Evolutionary conservation across 1,139 yeast genomes (phyloP).

Genomic region (Kazachstania sp.): DNA sequence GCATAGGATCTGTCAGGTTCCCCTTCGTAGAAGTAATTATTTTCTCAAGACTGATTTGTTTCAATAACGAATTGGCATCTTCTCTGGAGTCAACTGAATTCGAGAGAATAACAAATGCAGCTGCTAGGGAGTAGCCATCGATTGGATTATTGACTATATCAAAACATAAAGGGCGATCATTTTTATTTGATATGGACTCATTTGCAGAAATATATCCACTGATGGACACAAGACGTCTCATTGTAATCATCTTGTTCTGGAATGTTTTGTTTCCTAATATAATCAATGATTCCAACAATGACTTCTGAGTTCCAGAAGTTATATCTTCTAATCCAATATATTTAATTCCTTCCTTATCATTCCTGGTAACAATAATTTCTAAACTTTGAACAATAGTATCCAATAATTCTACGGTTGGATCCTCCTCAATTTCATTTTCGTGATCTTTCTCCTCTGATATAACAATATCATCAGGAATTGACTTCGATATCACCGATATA

Average conservation of each 20-base stretch:
- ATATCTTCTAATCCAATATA: slow-evolving; percentile 1
- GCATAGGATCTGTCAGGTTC: slow-evolving; percentile 26
- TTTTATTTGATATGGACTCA: slow-evolving; percentile 13
- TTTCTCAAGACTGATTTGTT: slow-evolving; percentile 10
- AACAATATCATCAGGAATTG: slow-evolving; percentile 9
- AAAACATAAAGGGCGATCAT: slow-evolving; percentile 15
- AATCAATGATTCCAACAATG: slow-evolving; percentile 15
- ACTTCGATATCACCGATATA: slow-evolving; percentile 9
- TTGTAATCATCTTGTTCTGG: slow-evolving; percentile 22
- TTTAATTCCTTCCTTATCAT: slow-evolving; percentile 11
- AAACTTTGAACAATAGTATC: slow-evolving; percentile 12
- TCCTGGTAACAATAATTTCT: slow-evolving; percentile 14
- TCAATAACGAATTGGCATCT: slow-evolving; percentile 15
- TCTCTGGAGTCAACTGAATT: slow-evolving; percentile 20
- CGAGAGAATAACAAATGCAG: slow-evolving; percentile 21
- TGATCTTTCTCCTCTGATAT: slow-evolving; percentile 6
- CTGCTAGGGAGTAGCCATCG: slow-evolving; percentile 20
- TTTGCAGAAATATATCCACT: slow-evolving; percentile 26
- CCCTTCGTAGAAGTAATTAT: slow-evolving; percentile 10
- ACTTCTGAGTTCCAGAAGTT: slow-evolving; percentile 12
- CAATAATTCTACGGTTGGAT: slow-evolving; percentile 17
- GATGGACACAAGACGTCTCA: slow-evolving; percentile 22
- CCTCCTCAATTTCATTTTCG: slow-evolving; percentile 11
- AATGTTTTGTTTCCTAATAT: slow-evolving; percentile 16
- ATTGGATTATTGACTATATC: slow-evolving; percentile 8